These are phyloP conservation scores for Arthroderma sp. DNA, from an alignment of 2,329 filamentous ascomycete species.

Conservation along the genomic window DNA sequence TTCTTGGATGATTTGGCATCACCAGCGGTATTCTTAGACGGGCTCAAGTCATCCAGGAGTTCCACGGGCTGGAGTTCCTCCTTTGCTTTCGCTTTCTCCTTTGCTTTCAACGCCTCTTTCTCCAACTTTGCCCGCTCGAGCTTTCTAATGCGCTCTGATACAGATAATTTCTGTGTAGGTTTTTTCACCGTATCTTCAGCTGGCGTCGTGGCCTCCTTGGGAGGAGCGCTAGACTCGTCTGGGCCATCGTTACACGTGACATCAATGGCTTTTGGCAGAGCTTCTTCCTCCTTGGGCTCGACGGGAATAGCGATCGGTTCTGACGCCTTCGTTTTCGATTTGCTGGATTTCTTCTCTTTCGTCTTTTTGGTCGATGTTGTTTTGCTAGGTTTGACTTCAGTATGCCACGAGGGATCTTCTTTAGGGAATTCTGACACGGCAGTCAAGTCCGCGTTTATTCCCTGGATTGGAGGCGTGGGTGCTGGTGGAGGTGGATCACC, in stretches of 20 bases:
- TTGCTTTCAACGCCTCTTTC: conserved; percentile 24
- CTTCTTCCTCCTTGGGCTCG: conserved; percentile 3
- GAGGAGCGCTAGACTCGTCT: conserved; percentile 22
- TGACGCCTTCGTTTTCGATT: conserved; percentile 5
- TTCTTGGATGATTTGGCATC: conserved; percentile 11
- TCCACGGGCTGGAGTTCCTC: conserved; percentile 20
- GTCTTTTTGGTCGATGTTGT: background rate
- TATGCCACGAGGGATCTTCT: background rate
- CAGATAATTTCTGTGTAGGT: conserved; percentile 29
- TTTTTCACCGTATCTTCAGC: conserved; percentile 22
- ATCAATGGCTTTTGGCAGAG: conserved; percentile 19
- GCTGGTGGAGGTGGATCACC: conserved; percentile 35
- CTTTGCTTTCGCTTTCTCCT: conserved; percentile 24
- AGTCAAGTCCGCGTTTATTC: background rate
- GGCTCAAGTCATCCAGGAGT: conserved; percentile 10
- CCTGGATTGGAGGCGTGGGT: conserved; percentile 30
- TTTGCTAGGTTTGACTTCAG: background rate
- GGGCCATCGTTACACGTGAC: conserved; percentile 20
- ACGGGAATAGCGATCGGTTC: conserved; percentile 5
- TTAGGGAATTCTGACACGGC: background rate
- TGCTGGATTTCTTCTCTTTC: background rate
- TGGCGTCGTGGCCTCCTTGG: conserved; percentile 26
- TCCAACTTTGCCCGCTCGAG: conserved; percentile 32
- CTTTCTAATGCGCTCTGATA: conserved; percentile 41
- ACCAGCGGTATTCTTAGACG: conserved; percentile 5